Percentiles rank a stretch among this genome's conserved stretches.
Evolutionary conservation across 2,329 filamentous ascomycete species (phyloP).

Genomic region (Aspergillus sclerotialis): DNA sequence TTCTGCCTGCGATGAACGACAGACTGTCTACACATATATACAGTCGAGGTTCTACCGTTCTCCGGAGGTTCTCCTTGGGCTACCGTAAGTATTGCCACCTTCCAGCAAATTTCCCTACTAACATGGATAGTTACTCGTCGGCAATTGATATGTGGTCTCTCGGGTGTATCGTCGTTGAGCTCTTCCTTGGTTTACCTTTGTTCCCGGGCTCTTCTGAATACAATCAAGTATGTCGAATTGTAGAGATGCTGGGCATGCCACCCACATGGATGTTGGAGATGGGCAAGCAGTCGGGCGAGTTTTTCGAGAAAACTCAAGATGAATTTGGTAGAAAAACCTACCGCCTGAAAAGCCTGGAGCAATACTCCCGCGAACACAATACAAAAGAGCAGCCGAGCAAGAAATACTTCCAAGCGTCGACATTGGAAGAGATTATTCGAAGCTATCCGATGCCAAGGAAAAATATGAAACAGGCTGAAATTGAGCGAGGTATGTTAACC

Average conservation of each 20-base stretch:
- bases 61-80: slow-evolving; percentile 86
- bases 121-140: slow-evolving; percentile 66
- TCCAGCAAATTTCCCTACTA: slow-evolving; percentile 5
- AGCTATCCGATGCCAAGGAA: slow-evolving; percentile 97
- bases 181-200: slow-evolving; percentile 87
- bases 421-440: slow-evolving; percentile 92
- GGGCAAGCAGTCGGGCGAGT: slow-evolving; percentile 94
- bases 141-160: slow-evolving; percentile 99
- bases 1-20: slow-evolving; percentile 93
- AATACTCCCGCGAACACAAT: slow-evolving; percentile 90
- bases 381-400: slow-evolving; percentile 99
- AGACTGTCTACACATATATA: slow-evolving; percentile 98
- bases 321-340: slow-evolving; percentile 90
- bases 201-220: slow-evolving; percentile 98
- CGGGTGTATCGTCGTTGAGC: slow-evolving; percentile 94
- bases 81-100: slow-evolving; percentile 51
- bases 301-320: slow-evolving; percentile 88
- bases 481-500: slow-evolving; percentile 72
- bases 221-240: slow-evolving; percentile 94
- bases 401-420: slow-evolving; percentile 96
- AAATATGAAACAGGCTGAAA: slow-evolving; percentile 97
- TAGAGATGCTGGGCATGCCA: slow-evolving; percentile 94
- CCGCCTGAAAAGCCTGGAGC: slow-evolving; percentile 92
- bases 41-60: slow-evolving; percentile 97
- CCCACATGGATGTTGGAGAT: slow-evolving; percentile 99